Evolutionary conservation across 164 flowering plant genomes (phyloP).

Genomic region (Tinospora cordifolia): DNA sequence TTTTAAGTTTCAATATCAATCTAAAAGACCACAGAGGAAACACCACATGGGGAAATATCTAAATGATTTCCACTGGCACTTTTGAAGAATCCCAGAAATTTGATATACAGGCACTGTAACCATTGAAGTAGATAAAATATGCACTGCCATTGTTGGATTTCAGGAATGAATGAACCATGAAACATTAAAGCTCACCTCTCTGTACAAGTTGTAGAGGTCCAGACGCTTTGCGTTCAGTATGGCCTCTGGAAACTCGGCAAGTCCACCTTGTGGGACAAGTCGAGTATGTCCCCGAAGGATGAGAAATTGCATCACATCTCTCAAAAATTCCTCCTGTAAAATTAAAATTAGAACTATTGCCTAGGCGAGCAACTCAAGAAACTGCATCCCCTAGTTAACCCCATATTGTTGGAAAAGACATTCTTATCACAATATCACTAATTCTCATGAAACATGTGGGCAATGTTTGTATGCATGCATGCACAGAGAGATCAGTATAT

Average conservation of each 20-base stretch:
- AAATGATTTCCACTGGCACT: constrained; percentile 4
- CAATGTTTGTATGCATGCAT: no score
- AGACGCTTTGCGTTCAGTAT: constrained; percentile 94
- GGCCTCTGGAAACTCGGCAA: constrained; percentile 98
- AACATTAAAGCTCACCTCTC: constrained; percentile 55
- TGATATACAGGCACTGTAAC: background rate
- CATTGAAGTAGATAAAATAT: background rate
- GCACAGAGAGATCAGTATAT: no score
- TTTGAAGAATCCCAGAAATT: background rate
- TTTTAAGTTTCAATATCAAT: background rate
- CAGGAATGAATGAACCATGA: background rate
- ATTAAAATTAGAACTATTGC: background rate
- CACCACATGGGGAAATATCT: background rate
- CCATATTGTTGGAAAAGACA: no score
- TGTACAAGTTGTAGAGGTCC: constrained; percentile 88
- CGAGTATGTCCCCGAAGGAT: constrained; percentile 87
- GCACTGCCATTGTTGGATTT: background rate
- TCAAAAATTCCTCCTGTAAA: constrained; percentile 83
- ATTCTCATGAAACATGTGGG: no score
- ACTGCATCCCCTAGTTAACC: no score
- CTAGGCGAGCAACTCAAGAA: no score
- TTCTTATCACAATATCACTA: no score
- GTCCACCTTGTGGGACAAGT: constrained; percentile 90
- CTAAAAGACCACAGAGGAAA: background rate
- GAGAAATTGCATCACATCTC: constrained; percentile 95